Evolutionary conservation across 805 yeast genomes (phyloP).

Genomic region (Cyberlindnera veronae): DNA sequence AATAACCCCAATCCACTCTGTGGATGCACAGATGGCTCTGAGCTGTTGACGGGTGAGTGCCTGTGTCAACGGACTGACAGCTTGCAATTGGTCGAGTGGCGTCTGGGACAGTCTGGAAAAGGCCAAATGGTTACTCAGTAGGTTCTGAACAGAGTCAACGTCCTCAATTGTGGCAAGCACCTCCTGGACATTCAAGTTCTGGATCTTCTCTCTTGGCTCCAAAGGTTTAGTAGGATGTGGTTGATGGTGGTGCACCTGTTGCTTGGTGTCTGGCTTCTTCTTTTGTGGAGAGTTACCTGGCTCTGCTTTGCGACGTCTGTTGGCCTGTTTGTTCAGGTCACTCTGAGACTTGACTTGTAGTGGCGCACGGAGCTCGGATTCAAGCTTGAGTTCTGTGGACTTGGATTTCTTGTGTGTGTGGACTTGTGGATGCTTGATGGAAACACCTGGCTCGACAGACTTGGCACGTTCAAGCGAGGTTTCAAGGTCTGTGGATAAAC

Average conservation of each 20-base stretch:
- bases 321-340: conserved; percentile 18
- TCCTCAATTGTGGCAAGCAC: conserved; percentile 36
- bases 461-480: conserved; percentile 9
- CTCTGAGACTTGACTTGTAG: conserved; percentile 16
- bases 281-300: conserved; percentile 31
- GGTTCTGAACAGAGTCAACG: conserved; percentile 53
- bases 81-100: conserved; percentile 68
- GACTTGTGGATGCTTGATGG: background rate
- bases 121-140: conserved; percentile 80
- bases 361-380: conserved; percentile 10
- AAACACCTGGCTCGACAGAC: conserved; percentile 12
- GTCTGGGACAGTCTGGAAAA: conserved; percentile 85
- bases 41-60: conserved; percentile 42
- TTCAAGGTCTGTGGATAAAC: background rate
- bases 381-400: conserved; percentile 7
- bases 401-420: conserved; percentile 11
- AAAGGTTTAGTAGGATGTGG: conserved; percentile 7
- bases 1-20: conserved; percentile 78
- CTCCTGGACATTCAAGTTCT: conserved; percentile 28
- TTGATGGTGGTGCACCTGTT: background rate
- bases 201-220: conserved; percentile 27
- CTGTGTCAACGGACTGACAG: conserved; percentile 55
- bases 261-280: conserved; percentile 22
- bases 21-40: conserved; percentile 40
- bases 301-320: conserved; percentile 30